phyloP scores from a whole-genome alignment of 179 eudicot genomes.

The Pouteria campechiana region DNA sequence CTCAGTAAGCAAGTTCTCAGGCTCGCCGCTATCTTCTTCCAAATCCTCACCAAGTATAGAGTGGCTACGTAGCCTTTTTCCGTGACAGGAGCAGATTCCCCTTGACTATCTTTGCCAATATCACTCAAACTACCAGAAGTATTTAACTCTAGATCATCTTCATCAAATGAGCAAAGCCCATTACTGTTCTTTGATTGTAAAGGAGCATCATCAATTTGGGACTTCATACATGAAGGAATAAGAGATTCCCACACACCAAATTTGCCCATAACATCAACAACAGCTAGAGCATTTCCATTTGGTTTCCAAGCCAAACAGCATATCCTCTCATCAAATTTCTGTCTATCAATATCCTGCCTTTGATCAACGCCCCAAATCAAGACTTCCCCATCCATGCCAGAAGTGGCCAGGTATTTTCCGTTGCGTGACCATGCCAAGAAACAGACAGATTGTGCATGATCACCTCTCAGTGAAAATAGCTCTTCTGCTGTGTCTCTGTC shows the following conservation, averaged over 20 bases:
- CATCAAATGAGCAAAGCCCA: constrained; percentile 66
- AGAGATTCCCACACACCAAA: constrained; percentile 92
- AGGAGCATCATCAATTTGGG: constrained; percentile 89
- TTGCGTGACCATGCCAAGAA: constrained; percentile 94
- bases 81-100: constrained; percentile 47
- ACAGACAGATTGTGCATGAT: constrained; percentile 71
- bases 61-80: constrained; percentile 69
- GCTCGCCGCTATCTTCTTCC: constrained; percentile 39
- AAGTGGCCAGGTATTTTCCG: constrained; percentile 89
- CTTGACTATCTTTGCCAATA: constrained; percentile 62
- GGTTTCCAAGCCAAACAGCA: constrained; percentile 95
- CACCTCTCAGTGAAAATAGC: constrained; percentile 64
- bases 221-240: constrained; percentile 83
- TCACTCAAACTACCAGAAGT: constrained; percentile 68
- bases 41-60: constrained; percentile 31
- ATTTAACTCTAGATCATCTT: constrained; percentile 48
- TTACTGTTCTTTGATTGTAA: constrained; percentile 42
- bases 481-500: constrained; percentile 99
- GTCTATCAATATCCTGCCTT: constrained; percentile 80
- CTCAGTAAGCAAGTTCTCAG: constrained; percentile 23
- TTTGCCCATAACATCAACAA: constrained; percentile 85
- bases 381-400: constrained; percentile 81
- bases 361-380: constrained; percentile 83
- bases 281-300: constrained; percentile 81
- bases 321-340: constrained; percentile 75